Evolutionary conservation across 257 asterid species (phyloP).

Genomic region (Salvia miltiorrhiza): DNA sequence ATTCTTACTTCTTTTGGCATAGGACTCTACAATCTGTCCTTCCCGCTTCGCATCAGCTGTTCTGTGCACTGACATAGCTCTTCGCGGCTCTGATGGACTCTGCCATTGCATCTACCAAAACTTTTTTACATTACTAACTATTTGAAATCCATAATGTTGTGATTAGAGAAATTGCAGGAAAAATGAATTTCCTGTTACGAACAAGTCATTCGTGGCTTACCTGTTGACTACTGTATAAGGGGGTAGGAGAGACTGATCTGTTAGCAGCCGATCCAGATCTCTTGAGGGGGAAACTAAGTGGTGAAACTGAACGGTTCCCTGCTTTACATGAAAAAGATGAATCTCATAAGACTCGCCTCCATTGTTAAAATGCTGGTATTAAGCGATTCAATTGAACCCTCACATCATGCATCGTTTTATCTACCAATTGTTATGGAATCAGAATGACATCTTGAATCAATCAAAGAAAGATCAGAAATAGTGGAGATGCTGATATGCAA

Average conservation of each 20-base stretch:
- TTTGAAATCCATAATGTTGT: not conserved
- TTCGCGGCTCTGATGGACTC: constrained; percentile 60
- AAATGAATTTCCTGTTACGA: not conserved
- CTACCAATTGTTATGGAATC: too few species aligned
- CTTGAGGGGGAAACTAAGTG: constrained; percentile 42
- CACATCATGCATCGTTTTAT: too few species aligned
- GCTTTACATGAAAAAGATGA: not conserved
- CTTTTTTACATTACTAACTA: not conserved
- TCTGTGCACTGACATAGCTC: constrained; percentile 27
- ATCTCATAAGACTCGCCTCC: too few species aligned
- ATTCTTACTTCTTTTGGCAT: constrained; percentile 51
- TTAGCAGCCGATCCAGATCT: constrained; percentile 57
- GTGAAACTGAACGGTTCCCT: constrained; percentile 61
- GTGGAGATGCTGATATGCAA: not conserved
- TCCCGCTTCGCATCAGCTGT: constrained; percentile 35
- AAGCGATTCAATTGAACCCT: too few species aligned
- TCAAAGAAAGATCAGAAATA: not conserved
- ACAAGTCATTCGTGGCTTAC: constrained; percentile 32
- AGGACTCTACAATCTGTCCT: constrained; percentile 38
- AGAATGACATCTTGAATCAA: not conserved
- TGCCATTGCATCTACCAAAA: constrained; percentile 21
- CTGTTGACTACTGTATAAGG: constrained; percentile 27
- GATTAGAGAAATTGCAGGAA: not conserved
- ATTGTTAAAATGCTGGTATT: too few species aligned
- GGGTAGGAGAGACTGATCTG: constrained; percentile 51